phyloP scores from a whole-genome alignment of 495 filamentous ascomycete species.

The Cetradonia linearis region DNA sequence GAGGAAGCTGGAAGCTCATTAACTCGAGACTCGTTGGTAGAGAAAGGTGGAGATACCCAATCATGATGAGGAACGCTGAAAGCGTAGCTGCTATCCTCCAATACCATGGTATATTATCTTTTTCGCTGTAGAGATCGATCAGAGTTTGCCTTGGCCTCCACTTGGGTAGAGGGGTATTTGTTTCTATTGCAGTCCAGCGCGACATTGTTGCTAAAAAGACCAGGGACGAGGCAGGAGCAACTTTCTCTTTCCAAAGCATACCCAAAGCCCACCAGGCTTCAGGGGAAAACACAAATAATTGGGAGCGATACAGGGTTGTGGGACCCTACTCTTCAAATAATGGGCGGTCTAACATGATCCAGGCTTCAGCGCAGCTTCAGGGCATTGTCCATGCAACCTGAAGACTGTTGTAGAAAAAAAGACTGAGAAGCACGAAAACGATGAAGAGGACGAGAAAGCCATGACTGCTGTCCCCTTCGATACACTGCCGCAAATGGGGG shows the following conservation, averaged over 20 bases:
- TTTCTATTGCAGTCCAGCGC: neutral
- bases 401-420: neutral
- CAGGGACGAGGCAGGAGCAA: neutral
- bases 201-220: neutral
- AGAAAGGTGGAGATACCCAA: slow-evolving; percentile 17
- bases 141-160: slow-evolving; percentile 25
- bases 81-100: slow-evolving; percentile 21
- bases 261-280: slow-evolving; percentile 8
- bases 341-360: slow-evolving; percentile 1
- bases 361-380: slow-evolving; percentile 7
- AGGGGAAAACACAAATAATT: neutral
- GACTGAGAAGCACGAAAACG: neutral
- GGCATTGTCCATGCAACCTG: neutral
- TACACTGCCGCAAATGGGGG: slow-evolving; percentile 7
- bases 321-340: neutral
- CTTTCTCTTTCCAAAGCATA: neutral
- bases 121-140: slow-evolving; percentile 26
- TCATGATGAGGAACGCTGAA: slow-evolving; percentile 21
- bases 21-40: neutral
- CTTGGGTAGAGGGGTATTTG: slow-evolving; percentile 16
- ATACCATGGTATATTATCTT: slow-evolving; percentile 23
- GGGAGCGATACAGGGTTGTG: neutral
- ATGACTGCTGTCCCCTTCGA: neutral
- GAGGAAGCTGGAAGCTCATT: slow-evolving; percentile 19
- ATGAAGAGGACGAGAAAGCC: neutral